Base-by-base conservation (phyloP, 371 early-diverging fungal species). In the Phascolomyces articulosus region DNA sequence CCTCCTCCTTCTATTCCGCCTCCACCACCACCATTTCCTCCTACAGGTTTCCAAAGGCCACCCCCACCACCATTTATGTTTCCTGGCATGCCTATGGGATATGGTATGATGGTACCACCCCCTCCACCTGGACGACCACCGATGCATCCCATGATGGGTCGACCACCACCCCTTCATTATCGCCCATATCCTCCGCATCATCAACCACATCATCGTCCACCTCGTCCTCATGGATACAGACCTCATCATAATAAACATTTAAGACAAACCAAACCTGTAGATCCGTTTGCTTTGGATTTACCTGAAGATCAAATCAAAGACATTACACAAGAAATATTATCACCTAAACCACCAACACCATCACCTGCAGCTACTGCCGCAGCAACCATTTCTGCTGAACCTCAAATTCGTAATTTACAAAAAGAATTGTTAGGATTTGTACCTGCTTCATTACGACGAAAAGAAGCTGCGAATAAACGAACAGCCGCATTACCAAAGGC, bases 341-440 rank as follows among this genome's bases (percentile, higher is more conserved):
- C 15, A 44, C 16, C 23, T 3, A 48, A 26, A 49, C 4, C 58
- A 48, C 4, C 58, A 48, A 21, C 31, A 41, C 23, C 60, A 40
- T 48, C 31, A 24, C 54, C 61, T 18, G 53, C 63, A 28, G 72
- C 77, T 21, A 23, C 62, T 10, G 60, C 65, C 3, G 57, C 66
- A 0, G 74, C 78, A 11, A 85, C 80, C 38, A 88, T 88, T 20
- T 85, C 89, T 8, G 89, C 86, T 4, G 87, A 83, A 63, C 89
- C 89, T 16, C 78, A 88, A 53, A 72, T 88, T 24, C 79, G 89
- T 29, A 86, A 88, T 55, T 72, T 88, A 21, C 87, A 86, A 69
- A 87, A 86, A 62, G 89, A 88, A 58, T 62, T 85, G n/a, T 73
- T 85, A 0, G 74, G 72, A 24, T 75, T 88, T 55, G 89, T 88